These are phyloP conservation scores for Candida silvatica DNA, from an alignment of 805 yeast genomes.

Conservation along the genomic window DNA sequence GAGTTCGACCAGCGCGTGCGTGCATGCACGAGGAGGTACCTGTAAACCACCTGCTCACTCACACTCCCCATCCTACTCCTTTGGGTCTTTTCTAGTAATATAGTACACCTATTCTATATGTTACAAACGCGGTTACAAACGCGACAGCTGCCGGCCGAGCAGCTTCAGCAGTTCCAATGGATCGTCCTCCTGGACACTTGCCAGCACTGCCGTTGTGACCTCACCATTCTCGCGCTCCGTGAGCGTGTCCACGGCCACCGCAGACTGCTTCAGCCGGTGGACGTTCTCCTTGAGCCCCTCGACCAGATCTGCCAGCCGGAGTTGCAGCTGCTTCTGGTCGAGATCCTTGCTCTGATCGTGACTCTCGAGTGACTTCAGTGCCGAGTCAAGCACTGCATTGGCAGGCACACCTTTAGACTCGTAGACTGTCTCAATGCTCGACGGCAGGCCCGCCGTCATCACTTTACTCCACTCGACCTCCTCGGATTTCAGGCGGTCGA, in stretches of 20 bases:
- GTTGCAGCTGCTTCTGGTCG: constrained; percentile 6
- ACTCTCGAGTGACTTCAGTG: no score
- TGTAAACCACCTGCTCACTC: constrained; percentile 30
- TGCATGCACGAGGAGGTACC: constrained; percentile 64
- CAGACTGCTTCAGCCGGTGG: constrained; percentile 18
- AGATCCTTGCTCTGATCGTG: no score
- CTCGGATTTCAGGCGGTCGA: constrained; percentile 36
- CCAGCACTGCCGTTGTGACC: neutral
- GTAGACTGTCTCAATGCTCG: neutral
- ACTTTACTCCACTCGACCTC: constrained; percentile 13
- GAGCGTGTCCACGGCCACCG: neutral
- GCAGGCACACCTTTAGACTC: neutral
- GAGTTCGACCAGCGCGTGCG: constrained; percentile 72
- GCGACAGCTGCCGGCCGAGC: neutral
- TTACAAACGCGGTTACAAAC: no score
- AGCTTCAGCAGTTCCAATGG: constrained; percentile 4
- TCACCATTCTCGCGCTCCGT: neutral
- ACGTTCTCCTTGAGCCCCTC: constrained; percentile 29
- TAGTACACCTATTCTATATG: constrained; percentile 1
- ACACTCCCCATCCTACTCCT: no score
- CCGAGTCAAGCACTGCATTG: neutral
- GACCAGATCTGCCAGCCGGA: constrained; percentile 12
- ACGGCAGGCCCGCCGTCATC: neutral
- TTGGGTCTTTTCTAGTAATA: constrained; percentile 3
- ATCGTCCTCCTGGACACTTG: neutral